Evolutionary conservation across 352 stramenopile species (phyloP), one percentile per base, ranked within the genome.

Genomic region (Phytophthora idaei): DNA sequence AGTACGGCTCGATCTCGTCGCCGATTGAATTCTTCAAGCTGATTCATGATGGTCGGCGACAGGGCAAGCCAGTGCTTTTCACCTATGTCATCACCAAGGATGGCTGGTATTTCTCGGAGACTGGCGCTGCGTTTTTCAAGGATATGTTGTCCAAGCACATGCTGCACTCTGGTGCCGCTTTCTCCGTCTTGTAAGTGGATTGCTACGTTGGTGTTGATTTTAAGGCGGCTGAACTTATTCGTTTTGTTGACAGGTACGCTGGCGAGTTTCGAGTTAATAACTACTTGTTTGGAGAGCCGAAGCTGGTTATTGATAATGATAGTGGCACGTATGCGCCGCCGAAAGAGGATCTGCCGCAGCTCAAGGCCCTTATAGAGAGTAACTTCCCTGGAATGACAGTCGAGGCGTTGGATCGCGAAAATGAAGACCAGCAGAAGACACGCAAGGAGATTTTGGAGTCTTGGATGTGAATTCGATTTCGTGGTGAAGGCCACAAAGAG

Each of bases 61-160:
- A 71, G 14, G 59, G 67, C 1, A 81, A 78, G 15, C 59, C 63
- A 49, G 73, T 81, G 28, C 62, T 81, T 2, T 81, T 78, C 57
- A 81, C 73, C 3, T 81, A 81, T 28, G 69, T 71, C 5, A 81
- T 81, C 44, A 78, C 61, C 25, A 76, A 74, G 39, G 74, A 64
- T 28, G 73, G 73, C 32, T 81, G 73, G 73, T 81, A 81, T 39
- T 81, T 81, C 17, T 81, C 73, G 14, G 73, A 81, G 34, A 81
- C 73, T 8, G 73, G 73, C 10, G 73, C 73, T 31, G 54, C 65
- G 0, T 78, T 81, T 57, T 81, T 81, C 55, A 81, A 81, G 48
- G 73, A 81, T 47, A 81, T 81, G 73, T 42, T 81, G 25, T 81
- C 73, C 3, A 81, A 81, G 56, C 73, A 81, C 58, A 78, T 81